Base-by-base conservation (phyloP, 1,284 basidiomycete species). In the Cutaneotrichosporon sp. region DNA sequence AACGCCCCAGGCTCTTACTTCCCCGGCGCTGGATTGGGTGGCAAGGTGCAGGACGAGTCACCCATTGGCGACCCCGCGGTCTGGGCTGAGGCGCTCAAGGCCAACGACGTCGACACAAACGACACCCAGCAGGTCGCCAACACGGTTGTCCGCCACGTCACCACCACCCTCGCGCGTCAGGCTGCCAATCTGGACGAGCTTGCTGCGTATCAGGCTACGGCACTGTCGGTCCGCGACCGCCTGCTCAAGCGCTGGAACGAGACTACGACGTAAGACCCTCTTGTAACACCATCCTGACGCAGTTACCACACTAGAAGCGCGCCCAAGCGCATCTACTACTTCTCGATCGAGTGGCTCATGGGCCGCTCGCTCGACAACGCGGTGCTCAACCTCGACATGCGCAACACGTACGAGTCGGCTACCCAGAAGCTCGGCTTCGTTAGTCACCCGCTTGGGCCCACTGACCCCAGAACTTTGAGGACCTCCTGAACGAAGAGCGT, bases 341-440 rank as follows among this genome's bases (percentile, higher is more conserved):
- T 85, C 63, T 83, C 82, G 53, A 86, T 96, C 63, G 93, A 97
- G 80, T 92, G 75, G 77, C 73, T 80, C 57, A 76, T 93, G 88
- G 92, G 92, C 53, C 86, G 91, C 58, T 89, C 90, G 2, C 86
- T 95, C 64, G 93, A 96, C 75, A 92, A 92, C 70, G 90, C 90
- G 70, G 86, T 97, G 21, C 86, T 97, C 67, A 96, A 95, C 78
- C 85, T 97, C 31, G 89, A 88, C 18, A 81, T 95, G 68, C 90
- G 93, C 78, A 83, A 88, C 61, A 80, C 88, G 67, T 95, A 90
- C 81, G 82, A 81, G 30, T 82, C 88, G 7, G 87, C 89, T 13
- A 79, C 90, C 56, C 76, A 86, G 42, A 84, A 87, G 69, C 89
- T 97, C 65, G 93, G 93, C 50, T 79, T 83, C 38, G 79, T 80